These are phyloP conservation scores for Aquilaria yunnanensis DNA, from an alignment of 345 rosid species.

Conservation along the genomic window DNA sequence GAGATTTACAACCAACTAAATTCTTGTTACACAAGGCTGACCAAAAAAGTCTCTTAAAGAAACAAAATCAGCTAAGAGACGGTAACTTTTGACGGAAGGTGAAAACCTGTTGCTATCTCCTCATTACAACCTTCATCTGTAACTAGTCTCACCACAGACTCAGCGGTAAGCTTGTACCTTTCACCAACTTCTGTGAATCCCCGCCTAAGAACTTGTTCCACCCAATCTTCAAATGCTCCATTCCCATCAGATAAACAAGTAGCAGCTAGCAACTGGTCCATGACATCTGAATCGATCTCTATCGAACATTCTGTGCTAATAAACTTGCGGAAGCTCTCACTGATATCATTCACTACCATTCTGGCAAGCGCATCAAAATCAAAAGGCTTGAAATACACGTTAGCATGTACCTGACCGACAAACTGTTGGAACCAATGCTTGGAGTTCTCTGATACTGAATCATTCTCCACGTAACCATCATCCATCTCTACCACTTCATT, in stretches of 20 bases:
- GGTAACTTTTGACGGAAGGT: constrained; percentile 26
- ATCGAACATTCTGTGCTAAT: constrained; percentile 29
- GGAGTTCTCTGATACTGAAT: constrained; percentile 27
- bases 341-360: constrained; percentile 24
- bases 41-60: no score
- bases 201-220: constrained; percentile 33
- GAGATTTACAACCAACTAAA: no score
- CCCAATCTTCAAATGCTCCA: constrained; percentile 35
- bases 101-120: constrained; percentile 13
- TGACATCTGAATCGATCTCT: constrained; percentile 44
- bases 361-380: constrained; percentile 47
- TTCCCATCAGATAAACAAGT: constrained; percentile 32
- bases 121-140: constrained; percentile 16
- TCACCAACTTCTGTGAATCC: constrained; percentile 33
- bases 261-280: constrained; percentile 47
- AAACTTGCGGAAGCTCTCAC: constrained; percentile 25
- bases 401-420: constrained; percentile 22
- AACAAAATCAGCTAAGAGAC: constrained; percentile 12
- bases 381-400: constrained; percentile 48
- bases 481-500: constrained; percentile 23
- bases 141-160: constrained; percentile 36
- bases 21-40: no score
- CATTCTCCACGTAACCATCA: constrained; percentile 19
- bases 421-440: constrained; percentile 47
- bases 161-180: constrained; percentile 29